A percentile compares a stretch with the other conserved stretches of the same genome.
phyloP scores from a whole-genome alignment of 257 asterid genomes.

The Primulina tabacum region DNA sequence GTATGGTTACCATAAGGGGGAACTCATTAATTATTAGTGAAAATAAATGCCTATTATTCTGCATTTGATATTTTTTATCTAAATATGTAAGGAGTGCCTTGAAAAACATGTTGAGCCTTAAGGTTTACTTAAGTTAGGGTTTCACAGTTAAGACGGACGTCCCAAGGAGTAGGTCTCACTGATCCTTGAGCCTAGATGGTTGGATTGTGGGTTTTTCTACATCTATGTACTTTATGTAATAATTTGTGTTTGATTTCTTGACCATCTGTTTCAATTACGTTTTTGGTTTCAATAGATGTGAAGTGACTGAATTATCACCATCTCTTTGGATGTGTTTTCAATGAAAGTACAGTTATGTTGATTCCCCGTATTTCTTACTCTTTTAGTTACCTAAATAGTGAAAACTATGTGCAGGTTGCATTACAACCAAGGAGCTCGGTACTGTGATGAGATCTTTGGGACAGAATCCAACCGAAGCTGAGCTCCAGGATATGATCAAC shows the following conservation, averaged over 20 bases:
- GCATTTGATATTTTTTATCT: too few relatives aligned
- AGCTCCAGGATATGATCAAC: constrained; percentile 65
- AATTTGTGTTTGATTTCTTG: neutral
- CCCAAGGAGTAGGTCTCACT: too few relatives aligned
- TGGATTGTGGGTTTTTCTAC: too few relatives aligned
- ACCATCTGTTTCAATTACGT: neutral
- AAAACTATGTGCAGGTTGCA: constrained; percentile 43
- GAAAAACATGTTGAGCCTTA: too few relatives aligned
- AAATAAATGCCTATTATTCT: too few relatives aligned
- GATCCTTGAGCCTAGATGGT: too few relatives aligned
- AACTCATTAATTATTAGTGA: neutral
- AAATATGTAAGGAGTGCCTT: too few relatives aligned
- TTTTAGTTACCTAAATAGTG: neutral
- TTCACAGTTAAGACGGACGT: too few relatives aligned
- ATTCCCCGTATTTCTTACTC: neutral
- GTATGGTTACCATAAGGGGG: neutral
- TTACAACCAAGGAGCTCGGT: constrained; percentile 67
- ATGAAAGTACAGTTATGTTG: neutral
- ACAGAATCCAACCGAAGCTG: constrained; percentile 64
- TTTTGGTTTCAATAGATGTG: neutral
- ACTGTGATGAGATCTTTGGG: constrained; percentile 70
- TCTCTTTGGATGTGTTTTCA: neutral
- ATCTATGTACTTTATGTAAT: too few relatives aligned
- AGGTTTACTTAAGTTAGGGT: too few relatives aligned
- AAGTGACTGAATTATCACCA: neutral